Evolutionary conservation across 768 basidiomycete genomes (phyloP).

Genomic region (Suillus luteus): DNA sequence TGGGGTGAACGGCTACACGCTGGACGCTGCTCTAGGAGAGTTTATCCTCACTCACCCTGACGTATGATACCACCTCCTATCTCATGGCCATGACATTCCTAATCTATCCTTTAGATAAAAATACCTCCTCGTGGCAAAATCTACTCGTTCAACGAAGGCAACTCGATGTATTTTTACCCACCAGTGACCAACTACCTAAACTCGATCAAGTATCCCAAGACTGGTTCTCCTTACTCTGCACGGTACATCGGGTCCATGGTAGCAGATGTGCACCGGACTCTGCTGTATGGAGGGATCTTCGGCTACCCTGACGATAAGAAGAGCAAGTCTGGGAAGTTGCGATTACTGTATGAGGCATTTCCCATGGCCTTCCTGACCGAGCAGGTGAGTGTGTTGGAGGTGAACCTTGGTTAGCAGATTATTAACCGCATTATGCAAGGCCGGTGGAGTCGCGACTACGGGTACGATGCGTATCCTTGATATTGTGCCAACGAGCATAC

Average conservation of each 20-base stretch:
- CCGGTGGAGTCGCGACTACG: conserved; percentile 95
- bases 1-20: conserved; percentile 97
- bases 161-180: conserved; percentile 89
- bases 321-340: conserved; percentile 92
- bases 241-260: conserved; percentile 99
- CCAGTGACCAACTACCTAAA: conserved; percentile 83
- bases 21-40: conserved; percentile 93
- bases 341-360: conserved; percentile 96
- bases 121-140: conserved; percentile 96
- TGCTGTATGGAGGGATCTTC: conserved; percentile 98
- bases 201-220: conserved; percentile 86
- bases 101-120: conserved; percentile 60
- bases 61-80: conserved; percentile 42
- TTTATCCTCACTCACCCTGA: conserved; percentile 99
- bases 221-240: conserved; percentile 82
- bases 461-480: conserved; percentile 94
- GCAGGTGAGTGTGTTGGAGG: conserved; percentile 54
- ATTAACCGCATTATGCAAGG: conserved; percentile 46
- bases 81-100: conserved; percentile 6
- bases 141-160: conserved; percentile 99
- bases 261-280: conserved; percentile 94
- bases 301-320: conserved; percentile 99
- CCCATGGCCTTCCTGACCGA: conserved; percentile 96
- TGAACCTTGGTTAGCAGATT: not conserved
- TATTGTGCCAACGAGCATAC: conserved; percentile 82